Evolutionary conservation across 192 early-diverging fungal genomes (phyloP), one percentile per base, ranked within the genome.

Genomic region (Mortierella antarctica): DNA sequence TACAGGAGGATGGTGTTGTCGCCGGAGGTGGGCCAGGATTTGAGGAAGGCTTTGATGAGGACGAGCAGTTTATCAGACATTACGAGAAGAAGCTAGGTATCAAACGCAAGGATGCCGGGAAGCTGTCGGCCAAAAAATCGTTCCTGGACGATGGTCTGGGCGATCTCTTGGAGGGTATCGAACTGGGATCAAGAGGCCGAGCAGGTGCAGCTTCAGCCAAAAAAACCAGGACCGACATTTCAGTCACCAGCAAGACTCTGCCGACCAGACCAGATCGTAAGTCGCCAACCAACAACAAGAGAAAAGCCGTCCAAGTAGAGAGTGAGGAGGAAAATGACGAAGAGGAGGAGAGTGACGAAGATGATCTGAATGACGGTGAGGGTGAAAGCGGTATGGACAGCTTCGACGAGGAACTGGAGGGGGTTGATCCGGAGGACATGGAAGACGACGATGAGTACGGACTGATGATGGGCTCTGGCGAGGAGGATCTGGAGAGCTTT

Each of bases 51-150:
- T 68, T 85, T 48, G 70, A 82, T 18, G 83, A 88, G 11, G 87
- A 88, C 20, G 85, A 88, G 60, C 85, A 83, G 45, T 83, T 72
- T 48, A 86, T 88, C 81, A 83, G 82, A 17, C 82, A 85, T 53
- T 88, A 84, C 69, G 87, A 88, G 42, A 84, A 84, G 59, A 88
- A 86, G 46, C 66, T 88, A 31, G 83, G 83, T 21, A 15, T 88
- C 50, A 79, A 85, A 42, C 84, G 84, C 9, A 84, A 85, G 66
- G 74, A 82, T 39, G 71, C 62, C 39, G 82, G 81, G 18, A 82
- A 74, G 14, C 60, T 86, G 12, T 51, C 76, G 15, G 58, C 63
- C 21, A 86, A 84, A 23, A 88, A 83, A n/a, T 83, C 82, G 10
- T 88, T 86, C 44, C 59, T 84, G 47, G 83, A 88, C 7, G 87